Evolutionary conservation across 805 yeast species (phyloP).

Genomic region (Lipomyces lipofer): DNA sequence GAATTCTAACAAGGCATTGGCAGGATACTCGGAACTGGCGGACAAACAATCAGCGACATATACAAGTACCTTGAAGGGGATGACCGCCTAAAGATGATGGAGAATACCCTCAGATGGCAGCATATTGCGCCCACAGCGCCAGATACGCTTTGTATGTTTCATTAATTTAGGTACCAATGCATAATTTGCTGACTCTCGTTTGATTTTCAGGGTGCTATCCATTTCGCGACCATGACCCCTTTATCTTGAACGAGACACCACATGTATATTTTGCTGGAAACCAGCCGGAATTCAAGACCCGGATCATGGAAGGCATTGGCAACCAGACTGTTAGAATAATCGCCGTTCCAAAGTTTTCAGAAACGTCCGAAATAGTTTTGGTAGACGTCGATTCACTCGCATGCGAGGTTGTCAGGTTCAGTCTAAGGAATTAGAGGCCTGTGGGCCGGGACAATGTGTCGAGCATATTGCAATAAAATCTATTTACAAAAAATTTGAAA

Average conservation of each 20-base stretch:
- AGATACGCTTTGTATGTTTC: constrained; percentile 68
- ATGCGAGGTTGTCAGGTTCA: constrained; percentile 49
- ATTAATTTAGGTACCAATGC: neutral
- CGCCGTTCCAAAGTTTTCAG: constrained; percentile 67
- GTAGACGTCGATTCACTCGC: constrained; percentile 60
- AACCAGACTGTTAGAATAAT: constrained; percentile 53
- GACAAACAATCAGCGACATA: constrained; percentile 82
- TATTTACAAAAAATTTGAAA: neutral
- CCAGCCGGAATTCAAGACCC: constrained; percentile 62
- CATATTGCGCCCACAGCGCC: constrained; percentile 93
- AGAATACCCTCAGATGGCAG: constrained; percentile 75
- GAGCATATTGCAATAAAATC: neutral
- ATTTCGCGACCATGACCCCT: constrained; percentile 73
- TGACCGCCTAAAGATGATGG: constrained; percentile 57
- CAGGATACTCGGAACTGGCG: constrained; percentile 70
- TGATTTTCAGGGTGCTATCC: constrained; percentile 64
- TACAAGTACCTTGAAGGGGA: constrained; percentile 58
- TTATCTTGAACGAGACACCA: constrained; percentile 72
- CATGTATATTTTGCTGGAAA: constrained; percentile 87
- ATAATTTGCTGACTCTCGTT: too few species aligned
- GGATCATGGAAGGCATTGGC: constrained; percentile 43
- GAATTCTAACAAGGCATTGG: neutral
- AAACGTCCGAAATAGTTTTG: constrained; percentile 64
- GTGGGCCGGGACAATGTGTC: neutral
- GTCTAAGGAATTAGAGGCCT: constrained; percentile 6